Percentiles rank a stretch among this genome's conserved stretches.
Evolutionary conservation across 140 eudicot genomes (phyloP).

Genomic region (Cichorium intybus): DNA sequence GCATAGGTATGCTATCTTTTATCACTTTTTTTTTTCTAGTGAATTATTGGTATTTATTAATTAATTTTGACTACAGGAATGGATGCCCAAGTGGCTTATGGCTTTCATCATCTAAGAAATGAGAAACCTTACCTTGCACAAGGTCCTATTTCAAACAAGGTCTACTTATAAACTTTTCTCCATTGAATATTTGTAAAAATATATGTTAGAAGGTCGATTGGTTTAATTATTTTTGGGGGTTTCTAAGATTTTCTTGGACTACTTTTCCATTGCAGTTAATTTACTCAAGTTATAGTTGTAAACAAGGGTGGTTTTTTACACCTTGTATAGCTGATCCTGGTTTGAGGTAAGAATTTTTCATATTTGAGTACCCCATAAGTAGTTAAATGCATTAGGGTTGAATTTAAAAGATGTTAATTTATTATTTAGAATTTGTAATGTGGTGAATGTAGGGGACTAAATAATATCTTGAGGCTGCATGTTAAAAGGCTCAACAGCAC

Average conservation of each 20-base stretch:
- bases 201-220: conserved; percentile 1
- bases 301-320: conserved; percentile 97
- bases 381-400: conserved; percentile 1
- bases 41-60: not conserved
- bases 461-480: conserved; percentile 75
- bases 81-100: conserved; percentile 99
- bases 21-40: not conserved
- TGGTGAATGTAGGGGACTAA: conserved; percentile 71
- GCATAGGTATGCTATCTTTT: conserved; percentile 62
- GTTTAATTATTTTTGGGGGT: conserved; percentile 5
- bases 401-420: not conserved
- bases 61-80: conserved; percentile 49
- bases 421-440: not conserved
- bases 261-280: conserved; percentile 62
- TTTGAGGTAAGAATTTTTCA: conserved; percentile 55
- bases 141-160: too few relatives aligned
- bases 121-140: too few relatives aligned
- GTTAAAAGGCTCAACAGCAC: conserved; percentile 60
- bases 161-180: conserved; percentile 53
- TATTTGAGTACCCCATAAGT: not conserved
- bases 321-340: conserved; percentile 92
- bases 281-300: conserved; percentile 87
- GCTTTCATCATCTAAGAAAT: conserved; percentile 84
- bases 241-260: too few relatives aligned
- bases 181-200: not conserved